Conservation (phyloP, 306 rosid species). For the Inga oerstediana region DNA sequence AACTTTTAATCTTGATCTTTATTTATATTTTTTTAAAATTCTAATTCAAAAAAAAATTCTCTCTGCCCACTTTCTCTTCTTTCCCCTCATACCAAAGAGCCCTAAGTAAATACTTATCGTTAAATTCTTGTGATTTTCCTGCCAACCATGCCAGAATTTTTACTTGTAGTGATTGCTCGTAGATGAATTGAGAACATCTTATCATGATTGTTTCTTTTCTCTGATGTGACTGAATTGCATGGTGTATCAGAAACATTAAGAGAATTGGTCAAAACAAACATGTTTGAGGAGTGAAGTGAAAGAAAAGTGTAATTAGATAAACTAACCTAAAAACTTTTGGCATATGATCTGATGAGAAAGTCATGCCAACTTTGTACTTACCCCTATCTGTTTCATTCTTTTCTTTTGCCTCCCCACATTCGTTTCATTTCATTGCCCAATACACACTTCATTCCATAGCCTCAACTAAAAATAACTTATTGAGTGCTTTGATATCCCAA, state of each 20-base stretch:
- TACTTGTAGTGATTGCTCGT: neutral
- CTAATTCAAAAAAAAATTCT: too few relatives aligned
- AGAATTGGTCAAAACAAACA: conserved; percentile 47
- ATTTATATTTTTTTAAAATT: too few relatives aligned
- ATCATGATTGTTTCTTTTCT: neutral
- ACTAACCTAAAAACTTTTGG: conserved; percentile 47
- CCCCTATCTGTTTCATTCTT: conserved; percentile 28
- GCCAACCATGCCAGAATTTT: conserved; percentile 33
- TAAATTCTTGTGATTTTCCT: conserved; percentile 22
- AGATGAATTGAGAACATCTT: neutral
- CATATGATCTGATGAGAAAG: conserved; percentile 23
- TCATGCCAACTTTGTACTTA: conserved; percentile 51
- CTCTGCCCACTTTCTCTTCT: too few relatives aligned
- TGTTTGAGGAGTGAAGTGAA: conserved; percentile 45
- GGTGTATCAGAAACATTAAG: neutral
- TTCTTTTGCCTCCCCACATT: conserved; percentile 1
- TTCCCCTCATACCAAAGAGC: too few relatives aligned
- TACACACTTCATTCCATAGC: neutral
- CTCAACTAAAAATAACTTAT: neutral
- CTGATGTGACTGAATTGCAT: conserved; percentile 20
- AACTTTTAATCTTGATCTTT: too few relatives aligned
- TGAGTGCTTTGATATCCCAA: conserved; percentile 2
- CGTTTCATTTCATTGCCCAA: neutral
- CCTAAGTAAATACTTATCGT: neutral
- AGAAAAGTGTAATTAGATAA: conserved; percentile 46